These are phyloP conservation scores for Colletotrichum coccodes DNA, from an alignment of 2,329 filamentous ascomycete genomes.

Conservation along the genomic window DNA sequence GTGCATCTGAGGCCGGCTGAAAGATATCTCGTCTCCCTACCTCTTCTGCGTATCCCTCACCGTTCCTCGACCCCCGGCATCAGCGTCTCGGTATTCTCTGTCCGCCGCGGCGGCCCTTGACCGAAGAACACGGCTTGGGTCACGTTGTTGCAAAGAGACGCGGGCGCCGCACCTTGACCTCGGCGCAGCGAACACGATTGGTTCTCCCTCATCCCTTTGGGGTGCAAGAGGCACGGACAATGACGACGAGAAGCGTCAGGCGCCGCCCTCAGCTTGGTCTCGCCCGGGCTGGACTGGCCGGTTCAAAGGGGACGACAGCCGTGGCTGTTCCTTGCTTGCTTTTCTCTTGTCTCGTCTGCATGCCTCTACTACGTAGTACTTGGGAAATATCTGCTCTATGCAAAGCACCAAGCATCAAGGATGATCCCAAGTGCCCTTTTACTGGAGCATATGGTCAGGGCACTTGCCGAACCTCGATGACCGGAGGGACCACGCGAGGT, in stretches of 20 bases:
- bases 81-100: neutral
- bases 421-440: neutral
- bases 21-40: neutral
- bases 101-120: neutral
- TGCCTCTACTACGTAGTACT: neutral
- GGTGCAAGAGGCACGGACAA: constrained; percentile 10
- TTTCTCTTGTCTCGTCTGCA: neutral
- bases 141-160: neutral
- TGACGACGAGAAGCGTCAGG: constrained; percentile 15
- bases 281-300: neutral
- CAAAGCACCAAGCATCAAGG: neutral
- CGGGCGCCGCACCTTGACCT: neutral
- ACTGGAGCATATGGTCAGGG: neutral
- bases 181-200: neutral
- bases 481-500: neutral
- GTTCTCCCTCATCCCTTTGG: constrained; percentile 3
- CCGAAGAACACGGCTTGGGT: neutral
- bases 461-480: neutral
- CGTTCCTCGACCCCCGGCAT: neutral
- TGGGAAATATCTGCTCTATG: neutral
- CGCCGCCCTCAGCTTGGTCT: neutral
- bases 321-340: constrained; percentile 9
- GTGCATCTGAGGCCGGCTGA: neutral
- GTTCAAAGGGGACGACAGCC: neutral
- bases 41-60: neutral